Conservation (phyloP, 306 rosid species). For the Phaseolus lunatus region DNA sequence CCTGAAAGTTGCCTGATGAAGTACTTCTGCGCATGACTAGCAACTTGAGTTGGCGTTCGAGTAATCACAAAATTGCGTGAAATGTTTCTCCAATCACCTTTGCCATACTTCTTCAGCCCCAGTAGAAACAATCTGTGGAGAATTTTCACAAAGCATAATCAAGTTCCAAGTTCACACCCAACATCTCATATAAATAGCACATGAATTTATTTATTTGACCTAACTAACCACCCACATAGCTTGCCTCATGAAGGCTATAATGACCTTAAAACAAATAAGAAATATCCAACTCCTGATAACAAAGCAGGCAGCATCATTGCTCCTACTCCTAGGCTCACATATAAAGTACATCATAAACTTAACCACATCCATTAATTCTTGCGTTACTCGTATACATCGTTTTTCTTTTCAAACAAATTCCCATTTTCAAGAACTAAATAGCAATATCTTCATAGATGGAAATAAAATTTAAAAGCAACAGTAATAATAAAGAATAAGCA, state of each 20-base stretch:
- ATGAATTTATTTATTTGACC: not conserved
- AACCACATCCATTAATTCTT: conserved; percentile 33
- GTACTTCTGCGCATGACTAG: conserved; percentile 97
- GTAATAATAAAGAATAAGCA: not conserved
- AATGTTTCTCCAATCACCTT: conserved; percentile 98
- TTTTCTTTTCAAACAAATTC: not conserved
- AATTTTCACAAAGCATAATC: conserved; percentile 33
- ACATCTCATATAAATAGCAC: not conserved
- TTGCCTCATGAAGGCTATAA: conserved; percentile 1
- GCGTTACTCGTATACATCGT: too few species aligned
- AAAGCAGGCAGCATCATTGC: conserved; percentile 15
- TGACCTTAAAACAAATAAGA: conserved; percentile 12
- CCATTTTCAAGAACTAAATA: conserved; percentile 30
- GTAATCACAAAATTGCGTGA: conserved; percentile 77
- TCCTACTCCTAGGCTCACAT: conserved; percentile 34
- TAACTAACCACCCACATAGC: conserved; percentile 19
- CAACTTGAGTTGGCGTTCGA: conserved; percentile 92
- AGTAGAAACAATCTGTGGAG: conserved; percentile 71
- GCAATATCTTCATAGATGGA: not conserved
- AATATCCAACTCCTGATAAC: conserved; percentile 24
- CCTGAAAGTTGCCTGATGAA: conserved; percentile 87
- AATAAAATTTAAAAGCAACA: conserved; percentile 31
- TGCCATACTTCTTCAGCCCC: conserved; percentile 88
- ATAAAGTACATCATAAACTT: conserved; percentile 15
- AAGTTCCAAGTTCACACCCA: conserved; percentile 16